phyloP scores from a whole-genome alignment of 1,284 basidiomycete genomes.

The Taiwanofungus camphoratus region DNA sequence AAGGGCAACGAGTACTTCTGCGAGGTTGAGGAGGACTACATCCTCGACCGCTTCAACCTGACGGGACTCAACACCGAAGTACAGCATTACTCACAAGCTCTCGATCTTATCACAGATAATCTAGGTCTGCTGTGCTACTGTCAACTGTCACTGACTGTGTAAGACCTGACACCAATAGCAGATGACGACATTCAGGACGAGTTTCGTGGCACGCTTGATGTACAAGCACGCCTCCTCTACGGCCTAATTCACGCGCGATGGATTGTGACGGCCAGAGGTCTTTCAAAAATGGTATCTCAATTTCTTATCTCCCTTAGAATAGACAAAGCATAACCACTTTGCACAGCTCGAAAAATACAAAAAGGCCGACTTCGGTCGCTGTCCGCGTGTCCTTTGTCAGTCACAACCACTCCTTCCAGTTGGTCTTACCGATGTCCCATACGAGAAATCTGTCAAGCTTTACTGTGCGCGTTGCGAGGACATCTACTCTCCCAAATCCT shows the following conservation, averaged over 20 bases:
- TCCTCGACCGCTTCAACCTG: conserved; percentile 96
- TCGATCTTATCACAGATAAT: conserved; percentile 94
- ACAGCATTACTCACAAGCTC: conserved; percentile 88
- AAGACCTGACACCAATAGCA: conserved; percentile 19
- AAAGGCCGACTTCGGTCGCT: conserved; percentile 92
- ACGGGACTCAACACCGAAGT: conserved; percentile 97
- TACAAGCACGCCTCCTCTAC: conserved; percentile 86
- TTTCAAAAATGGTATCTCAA: conserved; percentile 87
- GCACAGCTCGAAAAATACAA: conserved; percentile 96
- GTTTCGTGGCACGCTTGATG: conserved; percentile 77
- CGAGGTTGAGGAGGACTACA: conserved; percentile 99
- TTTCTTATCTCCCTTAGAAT: neutral
- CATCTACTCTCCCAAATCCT: conserved; percentile 92
- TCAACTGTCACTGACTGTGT: neutral
- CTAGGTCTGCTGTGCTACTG: conserved; percentile 51
- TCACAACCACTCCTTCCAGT: conserved; percentile 92
- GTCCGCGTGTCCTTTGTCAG: conserved; percentile 91
- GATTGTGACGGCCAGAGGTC: conserved; percentile 90
- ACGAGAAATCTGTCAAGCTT: conserved; percentile 95
- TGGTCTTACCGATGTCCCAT: conserved; percentile 88
- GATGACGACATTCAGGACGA: conserved; percentile 81
- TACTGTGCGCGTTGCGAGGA: conserved; percentile 97
- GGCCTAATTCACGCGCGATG: conserved; percentile 96
- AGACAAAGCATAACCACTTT: conserved; percentile 6
- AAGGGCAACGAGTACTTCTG: conserved; percentile 98